Evolutionary conservation across 495 filamentous ascomycete genomes (phyloP).

Genomic region (Pyronema domesticum): DNA sequence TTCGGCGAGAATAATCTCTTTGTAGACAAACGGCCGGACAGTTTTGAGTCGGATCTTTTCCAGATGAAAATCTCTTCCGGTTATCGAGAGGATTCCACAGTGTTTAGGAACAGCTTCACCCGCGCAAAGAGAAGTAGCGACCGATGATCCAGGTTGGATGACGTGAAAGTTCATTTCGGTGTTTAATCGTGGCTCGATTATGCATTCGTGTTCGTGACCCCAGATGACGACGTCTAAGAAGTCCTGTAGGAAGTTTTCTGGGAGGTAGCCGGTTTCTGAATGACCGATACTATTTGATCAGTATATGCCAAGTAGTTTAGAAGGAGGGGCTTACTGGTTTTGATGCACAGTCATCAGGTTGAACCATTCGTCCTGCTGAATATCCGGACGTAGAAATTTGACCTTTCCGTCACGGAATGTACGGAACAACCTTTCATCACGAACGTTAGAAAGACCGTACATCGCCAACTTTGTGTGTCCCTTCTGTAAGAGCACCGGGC

Average conservation of each 20-base stretch:
- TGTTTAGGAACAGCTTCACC: conserved; percentile 89
- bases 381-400: conserved; percentile 71
- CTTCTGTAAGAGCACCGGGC: conserved; percentile 85
- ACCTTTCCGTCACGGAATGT: conserved; percentile 88
- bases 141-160: conserved; percentile 92
- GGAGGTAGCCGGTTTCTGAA: conserved; percentile 74
- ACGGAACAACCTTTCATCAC: conserved; percentile 82
- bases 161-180: conserved; percentile 80
- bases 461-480: conserved; percentile 84
- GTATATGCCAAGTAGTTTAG: conserved; percentile 1
- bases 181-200: conserved; percentile 67
- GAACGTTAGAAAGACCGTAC: conserved; percentile 91
- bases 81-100: conserved; percentile 68
- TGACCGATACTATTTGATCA: conserved; percentile 44
- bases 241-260: conserved; percentile 82
- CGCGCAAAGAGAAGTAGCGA: conserved; percentile 77
- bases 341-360: conserved; percentile 93
- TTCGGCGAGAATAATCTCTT: conserved; percentile 58
- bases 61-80: conserved; percentile 61
- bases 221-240: conserved; percentile 87
- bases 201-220: conserved; percentile 96
- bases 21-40: conserved; percentile 78
- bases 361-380: conserved; percentile 85
- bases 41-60: conserved; percentile 70
- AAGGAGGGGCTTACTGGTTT: conserved; percentile 42